Percentiles rank a stretch among this genome's conserved stretches.
phyloP scores from a whole-genome alignment of 495 filamentous ascomycete species.

The Saxispiralis lemnorum region DNA sequence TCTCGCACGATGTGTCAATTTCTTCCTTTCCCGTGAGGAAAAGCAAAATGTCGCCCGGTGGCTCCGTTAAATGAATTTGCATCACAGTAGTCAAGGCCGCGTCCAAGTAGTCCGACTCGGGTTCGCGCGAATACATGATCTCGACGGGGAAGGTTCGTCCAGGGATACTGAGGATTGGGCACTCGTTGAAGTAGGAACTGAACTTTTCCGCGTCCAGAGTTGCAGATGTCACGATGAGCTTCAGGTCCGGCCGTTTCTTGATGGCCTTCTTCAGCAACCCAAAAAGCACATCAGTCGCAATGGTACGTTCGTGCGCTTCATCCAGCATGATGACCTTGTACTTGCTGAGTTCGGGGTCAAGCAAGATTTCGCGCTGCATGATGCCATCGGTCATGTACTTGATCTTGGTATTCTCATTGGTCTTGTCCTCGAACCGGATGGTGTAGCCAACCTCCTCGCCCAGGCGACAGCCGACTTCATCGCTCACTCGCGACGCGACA shows the following conservation, averaged over 20 bases:
- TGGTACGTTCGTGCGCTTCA: constrained; percentile 93
- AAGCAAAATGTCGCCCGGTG: constrained; percentile 76
- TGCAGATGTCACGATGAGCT: constrained; percentile 88
- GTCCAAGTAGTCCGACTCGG: constrained; percentile 90
- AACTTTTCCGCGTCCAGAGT: constrained; percentile 97
- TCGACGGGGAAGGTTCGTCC: constrained; percentile 90
- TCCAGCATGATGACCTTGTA: constrained; percentile 98
- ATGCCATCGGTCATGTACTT: constrained; percentile 99
- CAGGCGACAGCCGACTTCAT: constrained; percentile 83
- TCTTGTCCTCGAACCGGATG: constrained; percentile 93
- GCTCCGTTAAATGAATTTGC: constrained; percentile 91
- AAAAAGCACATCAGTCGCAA: constrained; percentile 89
- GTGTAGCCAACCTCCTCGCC: constrained; percentile 93
- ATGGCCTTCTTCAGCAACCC: constrained; percentile 87
- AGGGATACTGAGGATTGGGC: constrained; percentile 90
- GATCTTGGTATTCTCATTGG: constrained; percentile 75
- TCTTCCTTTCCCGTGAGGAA: constrained; percentile 97
- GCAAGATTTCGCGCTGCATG: constrained; percentile 82
- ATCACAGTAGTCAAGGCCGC: constrained; percentile 91
- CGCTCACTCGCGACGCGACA: constrained; percentile 87
- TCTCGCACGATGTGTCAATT: constrained; percentile 88
- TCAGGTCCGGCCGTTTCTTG: constrained; percentile 68
- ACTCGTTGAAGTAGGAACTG: constrained; percentile 81
- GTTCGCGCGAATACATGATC: constrained; percentile 83
- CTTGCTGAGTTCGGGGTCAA: constrained; percentile 69